These are phyloP conservation scores for Epichloe hybrida DNA, from an alignment of 2,329 filamentous ascomycete genomes.

Conservation along the genomic window DNA sequence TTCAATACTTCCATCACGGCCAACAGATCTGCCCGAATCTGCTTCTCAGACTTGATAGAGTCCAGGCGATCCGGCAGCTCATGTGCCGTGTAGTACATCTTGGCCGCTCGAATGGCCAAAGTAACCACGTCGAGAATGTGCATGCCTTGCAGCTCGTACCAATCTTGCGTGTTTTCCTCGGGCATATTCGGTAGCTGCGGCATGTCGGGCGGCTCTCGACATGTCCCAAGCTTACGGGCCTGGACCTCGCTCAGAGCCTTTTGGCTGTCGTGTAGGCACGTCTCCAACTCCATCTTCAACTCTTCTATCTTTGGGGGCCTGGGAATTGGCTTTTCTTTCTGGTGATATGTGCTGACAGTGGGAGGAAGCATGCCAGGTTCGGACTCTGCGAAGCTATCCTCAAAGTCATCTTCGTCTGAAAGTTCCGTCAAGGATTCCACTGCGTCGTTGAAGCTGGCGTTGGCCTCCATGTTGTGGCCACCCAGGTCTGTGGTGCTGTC, in stretches of 20 bases:
- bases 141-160: conserved; percentile 81
- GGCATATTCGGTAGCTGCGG: conserved; percentile 25
- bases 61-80: conserved; percentile 76
- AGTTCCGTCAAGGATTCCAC: conserved; percentile 36
- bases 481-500: conserved; percentile 43
- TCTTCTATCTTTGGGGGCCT: conserved; percentile 74
- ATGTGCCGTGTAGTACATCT: conserved; percentile 91
- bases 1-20: conserved; percentile 83
- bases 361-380: conserved; percentile 83
- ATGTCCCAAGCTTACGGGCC: conserved; percentile 20
- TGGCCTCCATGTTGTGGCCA: conserved; percentile 24
- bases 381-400: conserved; percentile 45
- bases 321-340: conserved; percentile 66
- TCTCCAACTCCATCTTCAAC: conserved; percentile 54
- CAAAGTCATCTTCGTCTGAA: conserved; percentile 33
- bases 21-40: conserved; percentile 72
- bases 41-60: conserved; percentile 73
- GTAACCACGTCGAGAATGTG: conserved; percentile 88
- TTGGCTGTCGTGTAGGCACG: conserved; percentile 54
- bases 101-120: conserved; percentile 86
- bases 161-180: conserved; percentile 45
- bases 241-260: conserved; percentile 51
- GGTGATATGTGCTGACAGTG: conserved; percentile 89
- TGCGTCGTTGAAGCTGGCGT: conserved; percentile 13
- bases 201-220: conserved; percentile 14